Conservation (phyloP, 768 basidiomycete genomes). For the Termitomyces sp. region DNA sequence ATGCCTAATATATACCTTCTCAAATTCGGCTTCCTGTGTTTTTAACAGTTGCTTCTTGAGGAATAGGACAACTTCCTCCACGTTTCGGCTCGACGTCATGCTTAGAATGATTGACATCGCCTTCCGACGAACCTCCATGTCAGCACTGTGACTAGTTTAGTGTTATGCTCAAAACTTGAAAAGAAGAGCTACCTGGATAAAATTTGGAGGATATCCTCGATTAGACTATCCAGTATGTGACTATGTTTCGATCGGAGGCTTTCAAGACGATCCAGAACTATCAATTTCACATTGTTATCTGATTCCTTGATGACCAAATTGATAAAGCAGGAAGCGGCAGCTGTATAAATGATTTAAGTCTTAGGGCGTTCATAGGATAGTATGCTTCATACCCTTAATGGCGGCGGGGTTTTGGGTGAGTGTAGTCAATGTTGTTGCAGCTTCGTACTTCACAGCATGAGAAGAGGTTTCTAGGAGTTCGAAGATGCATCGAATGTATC, state of each 20-base stretch:
- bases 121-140: constrained; percentile 95
- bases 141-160: constrained; percentile 47
- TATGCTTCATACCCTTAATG: constrained; percentile 65
- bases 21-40: constrained; percentile 87
- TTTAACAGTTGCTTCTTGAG: constrained; percentile 96
- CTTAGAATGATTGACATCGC: constrained; percentile 85
- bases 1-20: constrained; percentile 55
- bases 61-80: constrained; percentile 94
- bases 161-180: background rate
- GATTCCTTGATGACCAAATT: constrained; percentile 91
- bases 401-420: constrained; percentile 95
- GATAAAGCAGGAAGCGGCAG: constrained; percentile 85
- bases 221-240: constrained; percentile 81
- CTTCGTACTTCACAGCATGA: constrained; percentile 96
- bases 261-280: constrained; percentile 91
- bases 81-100: constrained; percentile 91
- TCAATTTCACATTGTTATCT: constrained; percentile 98
- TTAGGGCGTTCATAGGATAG: background rate
- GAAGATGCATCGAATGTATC: constrained; percentile 91
- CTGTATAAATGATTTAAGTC: constrained; percentile 30
- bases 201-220: constrained; percentile 94
- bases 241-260: constrained; percentile 79
- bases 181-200: constrained; percentile 55
- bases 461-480: constrained; percentile 87
- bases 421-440: constrained; percentile 89